Conservation (phyloP, 2,329 filamentous ascomycete species). For the Fusarium humuli region DNA sequence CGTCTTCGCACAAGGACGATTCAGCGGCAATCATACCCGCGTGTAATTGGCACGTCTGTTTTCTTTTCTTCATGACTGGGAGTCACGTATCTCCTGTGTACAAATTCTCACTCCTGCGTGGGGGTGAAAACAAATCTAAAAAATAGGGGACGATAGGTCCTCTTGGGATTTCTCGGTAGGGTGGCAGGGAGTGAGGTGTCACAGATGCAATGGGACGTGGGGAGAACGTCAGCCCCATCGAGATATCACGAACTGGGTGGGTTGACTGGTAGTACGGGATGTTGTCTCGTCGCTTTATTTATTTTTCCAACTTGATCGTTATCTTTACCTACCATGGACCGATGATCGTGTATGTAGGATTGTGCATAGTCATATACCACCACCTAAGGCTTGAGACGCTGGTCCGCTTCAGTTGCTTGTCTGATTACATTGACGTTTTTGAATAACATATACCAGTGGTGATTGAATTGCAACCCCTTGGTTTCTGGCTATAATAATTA, state of each 20-base stretch:
- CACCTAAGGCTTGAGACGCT: constrained; percentile 34
- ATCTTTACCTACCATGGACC: constrained; percentile 40
- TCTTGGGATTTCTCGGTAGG: constrained; percentile 38
- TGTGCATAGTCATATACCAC: constrained; percentile 48
- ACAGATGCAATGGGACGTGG: constrained; percentile 18
- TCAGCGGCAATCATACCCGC: constrained; percentile 29
- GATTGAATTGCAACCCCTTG: neutral
- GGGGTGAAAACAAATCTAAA: constrained; percentile 29
- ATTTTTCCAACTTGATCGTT: constrained; percentile 46
- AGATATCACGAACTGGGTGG: constrained; percentile 25
- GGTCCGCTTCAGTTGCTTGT: constrained; percentile 1
- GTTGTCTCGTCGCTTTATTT: constrained; percentile 49
- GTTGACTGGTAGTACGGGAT: constrained; percentile 41
- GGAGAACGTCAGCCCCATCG: constrained; percentile 26
- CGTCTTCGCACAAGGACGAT: constrained; percentile 16
- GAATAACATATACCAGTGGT: neutral
- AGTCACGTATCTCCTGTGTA: constrained; percentile 43
- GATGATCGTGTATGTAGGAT: constrained; percentile 48
- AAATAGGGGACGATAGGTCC: constrained; percentile 35
- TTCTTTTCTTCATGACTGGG: constrained; percentile 39
- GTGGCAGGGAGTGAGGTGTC: constrained; percentile 37
- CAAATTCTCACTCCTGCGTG: constrained; percentile 28
- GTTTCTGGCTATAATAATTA: neutral
- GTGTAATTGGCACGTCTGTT: constrained; percentile 42
- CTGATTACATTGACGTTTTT: neutral